Conservation (phyloP, 495 filamentous ascomycete genomes). For the Staphylotrichum tortipilum region DNA sequence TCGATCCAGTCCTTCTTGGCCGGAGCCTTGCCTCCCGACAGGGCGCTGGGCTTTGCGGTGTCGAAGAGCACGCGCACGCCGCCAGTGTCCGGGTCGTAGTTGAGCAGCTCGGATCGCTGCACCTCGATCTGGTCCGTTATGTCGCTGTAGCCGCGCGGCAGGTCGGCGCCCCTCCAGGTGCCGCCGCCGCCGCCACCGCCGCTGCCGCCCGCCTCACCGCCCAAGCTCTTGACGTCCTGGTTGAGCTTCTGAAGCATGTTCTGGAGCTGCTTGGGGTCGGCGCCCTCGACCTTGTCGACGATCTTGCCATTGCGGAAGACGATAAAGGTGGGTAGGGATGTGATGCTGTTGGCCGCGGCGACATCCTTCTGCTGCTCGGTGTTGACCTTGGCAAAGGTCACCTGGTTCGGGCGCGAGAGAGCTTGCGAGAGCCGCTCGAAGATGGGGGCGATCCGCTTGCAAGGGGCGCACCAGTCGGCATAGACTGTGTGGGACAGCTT, state of each 20-base stretch:
- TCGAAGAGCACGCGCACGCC: slow-evolving; percentile 66
- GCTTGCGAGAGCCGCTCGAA: slow-evolving; percentile 69
- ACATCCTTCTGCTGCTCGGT: slow-evolving; percentile 68
- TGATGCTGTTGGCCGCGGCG: slow-evolving; percentile 59
- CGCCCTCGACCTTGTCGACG: slow-evolving; percentile 60
- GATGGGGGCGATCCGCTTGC: slow-evolving; percentile 73
- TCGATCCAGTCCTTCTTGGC: slow-evolving; percentile 87
- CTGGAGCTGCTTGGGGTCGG: slow-evolving; percentile 59
- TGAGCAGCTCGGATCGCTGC: slow-evolving; percentile 77
- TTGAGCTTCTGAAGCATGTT: slow-evolving; percentile 64
- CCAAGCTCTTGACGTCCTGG: slow-evolving; percentile 52
- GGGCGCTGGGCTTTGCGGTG: slow-evolving; percentile 51
- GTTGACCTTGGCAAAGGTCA: slow-evolving; percentile 84
- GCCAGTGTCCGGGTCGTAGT: slow-evolving; percentile 64
- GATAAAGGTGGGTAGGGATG: slow-evolving; percentile 80
- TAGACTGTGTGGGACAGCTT: slow-evolving; percentile 52
- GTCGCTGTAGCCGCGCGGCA: slow-evolving; percentile 75
- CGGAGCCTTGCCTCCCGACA: slow-evolving; percentile 54
- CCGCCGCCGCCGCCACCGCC: slow-evolving; percentile 29
- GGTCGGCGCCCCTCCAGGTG: slow-evolving; percentile 61
- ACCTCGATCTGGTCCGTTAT: slow-evolving; percentile 73
- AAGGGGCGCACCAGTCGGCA: slow-evolving; percentile 79
- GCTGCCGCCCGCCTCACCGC: slow-evolving; percentile 35
- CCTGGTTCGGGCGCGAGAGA: slow-evolving; percentile 61
- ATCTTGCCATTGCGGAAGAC: slow-evolving; percentile 70